Evolutionary conservation across 1,284 basidiomycete species (phyloP).

Genomic region (Puccinia triticina): DNA sequence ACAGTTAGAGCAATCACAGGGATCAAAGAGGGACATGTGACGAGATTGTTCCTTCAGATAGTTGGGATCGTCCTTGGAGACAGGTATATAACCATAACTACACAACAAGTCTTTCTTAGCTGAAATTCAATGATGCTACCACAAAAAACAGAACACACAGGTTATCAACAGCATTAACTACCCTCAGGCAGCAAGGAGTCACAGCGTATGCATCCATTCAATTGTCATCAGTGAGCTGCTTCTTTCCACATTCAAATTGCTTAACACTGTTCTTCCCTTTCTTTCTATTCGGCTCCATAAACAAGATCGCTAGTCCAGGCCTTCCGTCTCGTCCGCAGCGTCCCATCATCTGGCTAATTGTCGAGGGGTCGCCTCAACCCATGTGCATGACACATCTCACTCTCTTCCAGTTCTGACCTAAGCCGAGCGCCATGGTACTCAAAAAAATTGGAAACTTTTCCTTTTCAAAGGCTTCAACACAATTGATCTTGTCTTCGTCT

Average conservation of each 20-base stretch:
- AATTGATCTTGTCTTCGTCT: neutral
- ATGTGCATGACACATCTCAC: constrained; percentile 8
- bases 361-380: constrained; percentile 14
- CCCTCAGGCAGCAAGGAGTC: neutral
- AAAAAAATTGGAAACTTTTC: constrained; percentile 3
- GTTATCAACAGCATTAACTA: neutral
- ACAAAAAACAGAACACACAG: neutral
- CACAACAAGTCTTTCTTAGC: neutral
- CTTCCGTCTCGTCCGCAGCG: neutral
- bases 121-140: neutral
- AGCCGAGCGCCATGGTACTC: no score
- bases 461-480: neutral
- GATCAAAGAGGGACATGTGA: neutral
- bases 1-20: constrained; percentile 21
- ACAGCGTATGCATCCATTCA: no score
- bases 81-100: constrained; percentile 18
- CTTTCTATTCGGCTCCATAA: neutral
- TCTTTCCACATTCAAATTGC: neutral
- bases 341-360: constrained; percentile 14
- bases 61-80: no score
- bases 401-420: constrained; percentile 21
- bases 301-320: constrained; percentile 5
- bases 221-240: neutral
- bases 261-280: neutral
- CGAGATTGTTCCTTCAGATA: neutral